Evolutionary conservation across 768 basidiomycete genomes (phyloP), one percentile per base, ranked within the genome.

Genomic region (Russula compacta): DNA sequence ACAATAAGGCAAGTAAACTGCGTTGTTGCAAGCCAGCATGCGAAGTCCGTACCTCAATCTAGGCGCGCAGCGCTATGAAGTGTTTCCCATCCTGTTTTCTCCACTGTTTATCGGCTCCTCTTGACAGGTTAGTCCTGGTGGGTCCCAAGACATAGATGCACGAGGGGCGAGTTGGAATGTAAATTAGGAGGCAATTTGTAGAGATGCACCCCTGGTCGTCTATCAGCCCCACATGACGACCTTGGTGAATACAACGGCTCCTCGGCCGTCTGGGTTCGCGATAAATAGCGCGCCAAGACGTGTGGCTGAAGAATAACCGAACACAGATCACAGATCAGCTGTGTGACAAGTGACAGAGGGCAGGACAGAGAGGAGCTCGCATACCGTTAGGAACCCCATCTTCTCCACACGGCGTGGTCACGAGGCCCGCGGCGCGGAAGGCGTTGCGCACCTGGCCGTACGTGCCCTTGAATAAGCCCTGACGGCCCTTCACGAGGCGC

Each of bases 371-470:
- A 49, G 42, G 52, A 54, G 50, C 42, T 39, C 29, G 35, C 58
- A 40, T 57, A 67, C 67, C 65, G 12, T 67, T 49, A 32, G 62
- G 59, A 39, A 64, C 35, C 10, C 62, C 67, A 6, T 66, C 61
- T 51, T 61, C 67, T 19, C 56, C 59, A 47, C 67, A 67, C 19
- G 61, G 59, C 24, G 56, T 64, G 8, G 65, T 61, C 55, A 61
- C 62, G n/a, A 67, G 60, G 49, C 66, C 66, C 6, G 67, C 65
- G 15, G 53, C 61, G 40, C 57, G 55, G 24, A 67, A 66, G 17
- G 67, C 67, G n/a, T 56, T 40, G 33, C 61, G 65, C 59, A 67
- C 59, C 59, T 67, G 67, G 33, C 67, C 57, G 51, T 66, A 67
- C 32, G 67, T 67, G 17, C 67, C 67, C 35, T 59, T 64, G 53